These are phyloP conservation scores for Fusarium metavorans DNA, from an alignment of 2,329 filamentous ascomycete species.

Conservation along the genomic window DNA sequence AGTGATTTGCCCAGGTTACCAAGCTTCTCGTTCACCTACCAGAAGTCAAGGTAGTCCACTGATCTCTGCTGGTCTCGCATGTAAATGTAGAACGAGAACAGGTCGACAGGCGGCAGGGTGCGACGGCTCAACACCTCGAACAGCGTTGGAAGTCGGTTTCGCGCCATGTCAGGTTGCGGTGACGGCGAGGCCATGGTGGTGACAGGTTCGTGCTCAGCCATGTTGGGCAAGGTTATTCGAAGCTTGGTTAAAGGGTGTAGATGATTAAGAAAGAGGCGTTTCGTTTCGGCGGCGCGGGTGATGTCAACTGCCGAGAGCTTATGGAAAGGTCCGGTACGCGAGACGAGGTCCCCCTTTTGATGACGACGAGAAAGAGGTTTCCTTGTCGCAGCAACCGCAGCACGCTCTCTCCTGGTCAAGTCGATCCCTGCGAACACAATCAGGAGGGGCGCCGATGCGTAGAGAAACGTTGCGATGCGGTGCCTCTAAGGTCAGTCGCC, in stretches of 20 bases:
- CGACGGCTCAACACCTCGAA: conserved; percentile 95
- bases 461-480: conserved; percentile 27
- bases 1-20: conserved; percentile 9
- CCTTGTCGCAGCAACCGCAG: conserved; percentile 31
- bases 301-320: conserved; percentile 26
- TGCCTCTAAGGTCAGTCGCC: conserved; percentile 24
- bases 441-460: conserved; percentile 26
- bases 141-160: conserved; percentile 91
- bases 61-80: conserved; percentile 99
- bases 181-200: conserved; percentile 58
- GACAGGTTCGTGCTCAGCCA: conserved; percentile 46
- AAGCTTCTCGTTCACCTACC: conserved; percentile 67
- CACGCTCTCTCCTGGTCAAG: conserved; percentile 19
- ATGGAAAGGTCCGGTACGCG: conserved; percentile 33
- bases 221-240: conserved; percentile 28
- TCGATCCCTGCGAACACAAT: conserved; percentile 19
- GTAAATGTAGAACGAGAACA: conserved; percentile 99
- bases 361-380: conserved; percentile 17
- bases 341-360: conserved; percentile 37
- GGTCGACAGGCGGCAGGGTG: conserved; percentile 93
- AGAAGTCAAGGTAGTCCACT: conserved; percentile 98
- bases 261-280: conserved; percentile 31
- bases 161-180: conserved; percentile 69
- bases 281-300: conserved; percentile 27
- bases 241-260: conserved; percentile 14